Base-by-base conservation (phyloP, 2,329 filamentous ascomycete species). In the Claviceps fusiformis region DNA sequence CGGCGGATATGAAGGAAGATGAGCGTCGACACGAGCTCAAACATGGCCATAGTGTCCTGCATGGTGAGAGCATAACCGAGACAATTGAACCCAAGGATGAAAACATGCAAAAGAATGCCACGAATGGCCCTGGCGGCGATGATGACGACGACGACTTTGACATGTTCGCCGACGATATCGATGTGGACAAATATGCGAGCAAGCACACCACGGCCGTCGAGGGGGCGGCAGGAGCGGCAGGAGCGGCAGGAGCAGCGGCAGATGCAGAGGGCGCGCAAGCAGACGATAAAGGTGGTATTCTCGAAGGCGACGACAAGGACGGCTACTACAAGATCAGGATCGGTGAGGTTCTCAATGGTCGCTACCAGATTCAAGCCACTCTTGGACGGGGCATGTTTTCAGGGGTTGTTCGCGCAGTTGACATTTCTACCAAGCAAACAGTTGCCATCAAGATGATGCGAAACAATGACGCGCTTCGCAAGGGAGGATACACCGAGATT, bases 401-500 rank as follows among this genome's bases (percentile, higher is more conserved):
- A 0, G 90, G 89, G 9, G 93, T 98, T n/a, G 89, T 93, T 54
- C 84, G 89, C 60, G 93, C 93, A 27, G 79, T 82, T 59, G 91
- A 96, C 69, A 80, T 85, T 27, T 82, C 81, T 51, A 87, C 79
- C 56, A 85, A 84, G 64, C 80, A 81, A 62, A 69, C 87, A n/a
- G 91, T 97, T 37, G 93, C 93, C 29, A 87, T 98, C 77, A 98
- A 98, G 73, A 93, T 98, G 63, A 95, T 97, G 70, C 87, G 93
- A 59, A 95, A 95, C 70, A 97, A 98, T 64, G 91, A 95, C 65
- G 87, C 89, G 13, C 86, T 96, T 68, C 80, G 84, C 61, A 96
- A 95, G 70, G 91, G 90, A 49, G 93, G 91, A 24, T 84, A 90
- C 69, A 96, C 93, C 56, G 93, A 98, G 68, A 95, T 97, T 67